These are phyloP conservation scores for Euphorbia peplus DNA, from an alignment of 345 rosid genomes.

Conservation along the genomic window DNA sequence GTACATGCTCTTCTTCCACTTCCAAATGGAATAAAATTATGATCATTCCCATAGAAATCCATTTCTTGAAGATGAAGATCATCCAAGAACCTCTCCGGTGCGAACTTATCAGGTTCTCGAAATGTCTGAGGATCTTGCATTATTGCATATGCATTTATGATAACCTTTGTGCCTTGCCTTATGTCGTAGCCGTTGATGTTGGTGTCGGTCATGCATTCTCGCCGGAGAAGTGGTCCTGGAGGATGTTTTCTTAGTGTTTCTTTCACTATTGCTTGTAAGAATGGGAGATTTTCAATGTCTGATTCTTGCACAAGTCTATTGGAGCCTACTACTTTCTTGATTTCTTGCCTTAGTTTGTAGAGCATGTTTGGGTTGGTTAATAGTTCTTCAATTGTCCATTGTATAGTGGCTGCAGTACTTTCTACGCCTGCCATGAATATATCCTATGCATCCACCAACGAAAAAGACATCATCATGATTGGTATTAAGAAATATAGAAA, in stretches of 20 bases:
- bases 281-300: conserved; percentile 40
- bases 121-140: conserved; percentile 39
- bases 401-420: conserved; percentile 13
- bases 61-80: conserved; percentile 20
- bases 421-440: conserved; percentile 15
- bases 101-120: conserved; percentile 27
- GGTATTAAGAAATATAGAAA: no score
- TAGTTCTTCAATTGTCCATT: conserved; percentile 7
- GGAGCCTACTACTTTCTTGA: background rate
- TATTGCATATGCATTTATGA: conserved; percentile 35
- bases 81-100: conserved; percentile 44
- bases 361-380: background rate
- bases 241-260: conserved; percentile 41
- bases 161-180: conserved; percentile 26
- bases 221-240: conserved; percentile 38
- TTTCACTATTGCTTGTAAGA: conserved; percentile 37
- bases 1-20: conserved; percentile 45
- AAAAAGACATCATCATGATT: no score
- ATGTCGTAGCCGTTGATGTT: conserved; percentile 30
- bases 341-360: conserved; percentile 7
- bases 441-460: background rate
- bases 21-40: conserved; percentile 37
- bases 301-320: conserved; percentile 34
- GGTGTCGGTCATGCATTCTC: conserved; percentile 29
- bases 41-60: conserved; percentile 36